A percentile compares a stretch with the other conserved stretches of the same genome.
phyloP scores from a whole-genome alignment of 495 filamentous ascomycete species.

The Cladorrhinum samala region DNA sequence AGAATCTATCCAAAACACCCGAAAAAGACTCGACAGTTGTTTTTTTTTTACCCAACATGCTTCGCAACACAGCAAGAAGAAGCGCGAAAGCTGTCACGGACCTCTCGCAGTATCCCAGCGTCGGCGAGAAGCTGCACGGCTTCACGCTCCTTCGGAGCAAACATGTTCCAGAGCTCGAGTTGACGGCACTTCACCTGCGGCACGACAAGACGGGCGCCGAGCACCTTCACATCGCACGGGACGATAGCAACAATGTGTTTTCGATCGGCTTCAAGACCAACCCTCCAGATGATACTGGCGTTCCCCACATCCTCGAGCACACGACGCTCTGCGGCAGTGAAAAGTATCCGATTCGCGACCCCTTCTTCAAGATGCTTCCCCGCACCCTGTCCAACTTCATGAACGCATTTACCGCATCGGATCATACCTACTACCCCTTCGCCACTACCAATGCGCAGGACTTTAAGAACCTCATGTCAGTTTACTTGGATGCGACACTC shows the following conservation, averaged over 20 bases:
- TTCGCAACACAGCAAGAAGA: slow-evolving; percentile 43
- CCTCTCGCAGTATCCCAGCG: slow-evolving; percentile 61
- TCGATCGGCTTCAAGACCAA: slow-evolving; percentile 99
- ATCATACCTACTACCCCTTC: slow-evolving; percentile 98
- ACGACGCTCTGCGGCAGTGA: slow-evolving; percentile 95
- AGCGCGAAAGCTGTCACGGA: slow-evolving; percentile 62
- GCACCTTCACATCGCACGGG: slow-evolving; percentile 87
- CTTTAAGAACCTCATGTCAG: slow-evolving; percentile 90
- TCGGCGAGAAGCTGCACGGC: slow-evolving; percentile 82
- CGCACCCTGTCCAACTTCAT: slow-evolving; percentile 97
- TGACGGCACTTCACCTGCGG: slow-evolving; percentile 80
- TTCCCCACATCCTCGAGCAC: slow-evolving; percentile 96
- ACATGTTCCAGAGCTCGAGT: slow-evolving; percentile 86
- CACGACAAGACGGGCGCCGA: slow-evolving; percentile 94
- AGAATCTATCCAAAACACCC: not conserved
- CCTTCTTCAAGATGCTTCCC: slow-evolving; percentile 99
- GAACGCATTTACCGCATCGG: slow-evolving; percentile 95
- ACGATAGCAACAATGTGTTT: slow-evolving; percentile 99
- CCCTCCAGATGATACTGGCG: slow-evolving; percentile 89
- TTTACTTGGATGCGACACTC: slow-evolving; percentile 92
- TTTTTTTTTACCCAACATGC: slow-evolving; percentile 40
- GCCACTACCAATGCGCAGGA: slow-evolving; percentile 96
- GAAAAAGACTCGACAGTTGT: too few relatives aligned
- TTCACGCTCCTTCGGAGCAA: slow-evolving; percentile 85
- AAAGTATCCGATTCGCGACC: slow-evolving; percentile 95